Evolutionary conservation across 306 rosid genomes (phyloP), one percentile per base, ranked within the genome.

Genomic region (Purshia tridentata): DNA sequence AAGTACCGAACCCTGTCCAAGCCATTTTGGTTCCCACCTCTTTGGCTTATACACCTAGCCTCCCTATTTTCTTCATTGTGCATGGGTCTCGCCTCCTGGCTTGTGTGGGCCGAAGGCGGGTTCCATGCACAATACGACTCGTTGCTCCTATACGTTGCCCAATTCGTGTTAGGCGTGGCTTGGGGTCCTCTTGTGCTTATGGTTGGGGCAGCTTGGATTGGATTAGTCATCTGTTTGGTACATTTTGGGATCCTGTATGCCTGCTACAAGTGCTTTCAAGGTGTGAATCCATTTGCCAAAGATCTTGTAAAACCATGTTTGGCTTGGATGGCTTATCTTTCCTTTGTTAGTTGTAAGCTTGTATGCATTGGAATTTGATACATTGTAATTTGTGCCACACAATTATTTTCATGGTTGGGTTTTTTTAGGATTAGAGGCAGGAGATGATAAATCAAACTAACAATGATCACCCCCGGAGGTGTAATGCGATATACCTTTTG

Each of bases 61-160:
- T 77, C 90, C 0, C 18, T 85, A 65, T 81, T 85, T 0, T 89
- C 88, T 0, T 86, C 93, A 6, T 63, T 84, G 58, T 82, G 84
- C 44, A 83, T 87, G 87, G 92, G 96, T 0, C 87, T 89, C 0
- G 88, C 93, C 0, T 80, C 90, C 0, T 92, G 98, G 98, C 85
- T 89, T 0, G 86, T 89, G 4, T 92, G 98, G 96, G 93, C 90
- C 0, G 92, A 92, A 47, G 91, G 98, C 3, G 96, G 93, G 9
- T 86, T 89, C 18, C 80, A 79, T 53, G 53, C 57, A 0, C 75
- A 81, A 2, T 16, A 87, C 2, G 82, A 83, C 60, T 83, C 93
- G 0, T 12, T 88, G 58, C 76, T 79, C 5, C 82, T 88, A 2
- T 89, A 85, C 70, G 20, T 85, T 9, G 75, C 88, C 8, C 96